These are phyloP conservation scores for Russula sp. DNA, from an alignment of 768 basidiomycete species.

Conservation along the genomic window DNA sequence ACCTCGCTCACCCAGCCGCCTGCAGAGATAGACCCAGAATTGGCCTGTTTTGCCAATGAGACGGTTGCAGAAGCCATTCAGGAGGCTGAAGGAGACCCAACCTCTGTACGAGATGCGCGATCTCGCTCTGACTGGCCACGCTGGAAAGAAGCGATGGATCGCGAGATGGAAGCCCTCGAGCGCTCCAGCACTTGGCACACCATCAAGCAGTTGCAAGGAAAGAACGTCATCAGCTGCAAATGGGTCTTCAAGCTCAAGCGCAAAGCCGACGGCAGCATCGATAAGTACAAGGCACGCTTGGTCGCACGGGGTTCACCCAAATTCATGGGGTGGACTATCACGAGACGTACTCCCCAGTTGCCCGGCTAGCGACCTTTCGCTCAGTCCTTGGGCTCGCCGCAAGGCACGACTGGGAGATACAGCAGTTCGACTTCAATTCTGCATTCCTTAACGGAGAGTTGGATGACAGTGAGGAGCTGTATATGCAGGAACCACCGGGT, in stretches of 20 bases:
- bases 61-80: no score
- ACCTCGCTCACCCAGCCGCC: no score
- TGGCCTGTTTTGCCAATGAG: no score
- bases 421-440: no score
- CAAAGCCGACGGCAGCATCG: constrained; percentile 26
- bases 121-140: no score
- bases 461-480: no score
- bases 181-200: background rate
- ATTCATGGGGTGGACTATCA: constrained; percentile 40
- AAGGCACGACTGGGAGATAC: no score
- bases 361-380: constrained; percentile 33
- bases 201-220: background rate
- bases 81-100: no score
- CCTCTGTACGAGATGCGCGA: no score
- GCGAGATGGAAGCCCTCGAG: background rate
- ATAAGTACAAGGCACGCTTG: constrained; percentile 40
- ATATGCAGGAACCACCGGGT: no score
- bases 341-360: constrained; percentile 36
- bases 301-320: constrained; percentile 46
- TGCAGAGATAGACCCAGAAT: no score
- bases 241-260: constrained; percentile 37
- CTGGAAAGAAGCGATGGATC: background rate
- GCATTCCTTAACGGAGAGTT: no score
- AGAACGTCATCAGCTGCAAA: constrained; percentile 28
- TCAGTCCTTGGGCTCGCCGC: constrained; percentile 36